Percentiles rank a stretch among this genome's conserved stretches.
Conservation (phyloP, 352 stramenopile genomes). For the Globisporangium paddicum region DNA sequence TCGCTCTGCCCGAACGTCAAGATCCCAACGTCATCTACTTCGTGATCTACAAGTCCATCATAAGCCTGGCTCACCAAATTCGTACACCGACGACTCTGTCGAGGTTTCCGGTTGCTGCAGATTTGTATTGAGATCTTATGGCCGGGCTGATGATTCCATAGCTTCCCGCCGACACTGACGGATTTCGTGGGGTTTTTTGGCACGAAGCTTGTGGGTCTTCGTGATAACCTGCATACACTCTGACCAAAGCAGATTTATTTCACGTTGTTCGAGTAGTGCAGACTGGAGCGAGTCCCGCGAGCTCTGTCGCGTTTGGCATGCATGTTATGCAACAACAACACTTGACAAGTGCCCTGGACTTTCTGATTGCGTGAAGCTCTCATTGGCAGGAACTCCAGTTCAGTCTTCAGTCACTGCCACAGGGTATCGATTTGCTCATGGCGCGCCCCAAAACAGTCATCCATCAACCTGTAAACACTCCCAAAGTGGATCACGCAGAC, state of each 20-base stretch:
- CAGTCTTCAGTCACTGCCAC: neutral
- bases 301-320: neutral
- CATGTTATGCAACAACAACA: neutral
- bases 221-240: neutral
- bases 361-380: neutral
- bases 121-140: no score
- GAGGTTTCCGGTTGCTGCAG: no score
- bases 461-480: neutral
- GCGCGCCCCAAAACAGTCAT: neutral
- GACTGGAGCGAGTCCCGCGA: neutral
- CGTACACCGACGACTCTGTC: neutral
- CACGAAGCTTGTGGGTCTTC: neutral
- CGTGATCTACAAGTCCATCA: neutral
- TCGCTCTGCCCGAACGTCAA: neutral
- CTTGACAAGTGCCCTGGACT: neutral
- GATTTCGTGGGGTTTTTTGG: neutral
- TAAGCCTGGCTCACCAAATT: neutral
- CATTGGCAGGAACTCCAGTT: neutral
- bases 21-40: neutral
- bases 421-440: neutral
- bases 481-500: neutral
- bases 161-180: neutral
- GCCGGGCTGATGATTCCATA: no score
- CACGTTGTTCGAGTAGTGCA: neutral
- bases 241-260: neutral